Evolutionary conservation across 345 rosid genomes (phyloP).

Genomic region (Rhizophora mangle): DNA sequence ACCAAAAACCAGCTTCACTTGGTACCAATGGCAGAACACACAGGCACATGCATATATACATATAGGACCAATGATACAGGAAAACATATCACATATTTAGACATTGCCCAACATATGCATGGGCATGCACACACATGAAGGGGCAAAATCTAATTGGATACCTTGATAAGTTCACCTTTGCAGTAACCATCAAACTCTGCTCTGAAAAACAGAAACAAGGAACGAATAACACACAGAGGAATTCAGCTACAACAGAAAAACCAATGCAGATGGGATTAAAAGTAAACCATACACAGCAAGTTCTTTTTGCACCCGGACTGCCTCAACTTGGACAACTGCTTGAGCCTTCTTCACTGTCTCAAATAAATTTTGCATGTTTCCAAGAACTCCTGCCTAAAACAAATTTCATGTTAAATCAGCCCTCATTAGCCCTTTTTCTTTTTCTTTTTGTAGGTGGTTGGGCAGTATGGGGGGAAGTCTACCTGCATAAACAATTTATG

Average conservation of each 20-base stretch:
- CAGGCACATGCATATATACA: neutral
- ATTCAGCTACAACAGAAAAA: slow-evolving; percentile 14
- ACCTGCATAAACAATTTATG: no score
- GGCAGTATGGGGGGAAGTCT: no score
- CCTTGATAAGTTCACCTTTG: slow-evolving; percentile 94
- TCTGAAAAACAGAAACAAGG: slow-evolving; percentile 41
- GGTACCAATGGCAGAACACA: no score
- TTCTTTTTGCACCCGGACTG: slow-evolving; percentile 87
- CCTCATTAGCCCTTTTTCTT: no score
- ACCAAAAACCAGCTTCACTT: no score
- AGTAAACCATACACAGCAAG: slow-evolving; percentile 62
- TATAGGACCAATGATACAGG: neutral
- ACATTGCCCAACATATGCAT: neutral
- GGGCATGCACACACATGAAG: neutral
- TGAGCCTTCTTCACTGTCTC: slow-evolving; percentile 97
- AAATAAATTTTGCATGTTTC: slow-evolving; percentile 85
- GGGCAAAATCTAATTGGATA: slow-evolving; percentile 17
- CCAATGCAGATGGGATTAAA: slow-evolving; percentile 2
- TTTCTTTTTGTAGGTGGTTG: no score
- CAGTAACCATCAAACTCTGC: slow-evolving; percentile 96
- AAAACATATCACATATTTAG: neutral
- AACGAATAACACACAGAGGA: slow-evolving; percentile 10
- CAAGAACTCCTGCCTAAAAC: slow-evolving; percentile 81
- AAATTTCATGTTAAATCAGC: neutral
- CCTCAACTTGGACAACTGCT: slow-evolving; percentile 96